Evolutionary conservation across 1,139 yeast genomes (phyloP).

Genomic region (Eremothecium gossypii): DNA sequence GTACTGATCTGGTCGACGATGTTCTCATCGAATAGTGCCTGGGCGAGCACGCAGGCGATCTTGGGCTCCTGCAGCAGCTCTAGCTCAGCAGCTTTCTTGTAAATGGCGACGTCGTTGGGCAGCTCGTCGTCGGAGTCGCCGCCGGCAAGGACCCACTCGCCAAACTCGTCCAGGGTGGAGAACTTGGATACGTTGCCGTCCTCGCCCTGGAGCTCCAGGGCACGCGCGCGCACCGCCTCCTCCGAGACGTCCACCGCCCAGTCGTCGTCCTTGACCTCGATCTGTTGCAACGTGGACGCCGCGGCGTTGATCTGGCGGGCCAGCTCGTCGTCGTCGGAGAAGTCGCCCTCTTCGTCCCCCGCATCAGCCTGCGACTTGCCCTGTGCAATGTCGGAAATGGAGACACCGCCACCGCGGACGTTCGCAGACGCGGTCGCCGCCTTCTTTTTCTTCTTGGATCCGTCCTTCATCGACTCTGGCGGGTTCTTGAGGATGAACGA

Average conservation of each 20-base stretch:
- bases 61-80: slow-evolving; percentile 66
- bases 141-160: slow-evolving; percentile 74
- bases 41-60: slow-evolving; percentile 87
- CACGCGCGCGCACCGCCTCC: slow-evolving; percentile 93
- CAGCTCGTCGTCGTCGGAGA: slow-evolving; percentile 63
- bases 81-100: slow-evolving; percentile 77
- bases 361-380: slow-evolving; percentile 38
- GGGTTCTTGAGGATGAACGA: slow-evolving; percentile 89
- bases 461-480: slow-evolving; percentile 50
- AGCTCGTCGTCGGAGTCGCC: slow-evolving; percentile 44
- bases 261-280: slow-evolving; percentile 73
- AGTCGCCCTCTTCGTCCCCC: slow-evolving; percentile 30
- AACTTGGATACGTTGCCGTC: slow-evolving; percentile 33
- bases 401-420: slow-evolving; percentile 80
- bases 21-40: slow-evolving; percentile 73
- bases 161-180: slow-evolving; percentile 58
- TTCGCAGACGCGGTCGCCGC: slow-evolving; percentile 89
- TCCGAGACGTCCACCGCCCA: slow-evolving; percentile 98
- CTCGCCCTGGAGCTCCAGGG: slow-evolving; percentile 65
- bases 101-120: slow-evolving; percentile 83
- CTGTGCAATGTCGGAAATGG: slow-evolving; percentile 68
- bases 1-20: slow-evolving; percentile 63
- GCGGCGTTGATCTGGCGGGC: slow-evolving; percentile 78
- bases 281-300: slow-evolving; percentile 55
- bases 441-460: slow-evolving; percentile 51